Evolutionary conservation across 2,329 filamentous ascomycete genomes (phyloP).

Genomic region (Pseudogymnoascus sp.): DNA sequence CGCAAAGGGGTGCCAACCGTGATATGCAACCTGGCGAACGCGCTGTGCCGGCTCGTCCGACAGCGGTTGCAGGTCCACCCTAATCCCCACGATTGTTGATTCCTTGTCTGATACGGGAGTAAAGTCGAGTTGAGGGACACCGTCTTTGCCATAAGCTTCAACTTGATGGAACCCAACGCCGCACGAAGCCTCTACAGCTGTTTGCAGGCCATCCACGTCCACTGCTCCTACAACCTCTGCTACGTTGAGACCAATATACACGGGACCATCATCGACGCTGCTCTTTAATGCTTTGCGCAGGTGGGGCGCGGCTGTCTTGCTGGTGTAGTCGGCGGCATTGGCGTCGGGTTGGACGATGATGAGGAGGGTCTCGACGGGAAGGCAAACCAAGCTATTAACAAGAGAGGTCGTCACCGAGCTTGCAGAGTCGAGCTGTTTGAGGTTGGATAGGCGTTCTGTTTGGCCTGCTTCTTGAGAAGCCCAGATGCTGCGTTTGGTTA

Average conservation of each 20-base stretch:
- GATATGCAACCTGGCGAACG: not conserved
- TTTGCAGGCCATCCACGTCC: constrained; percentile 33
- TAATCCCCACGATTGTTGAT: not conserved
- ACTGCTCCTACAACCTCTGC: constrained; percentile 48
- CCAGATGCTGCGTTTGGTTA: not conserved
- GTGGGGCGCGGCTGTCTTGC: constrained; percentile 40
- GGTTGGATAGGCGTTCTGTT: not conserved
- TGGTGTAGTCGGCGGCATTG: constrained; percentile 58
- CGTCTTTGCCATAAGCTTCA: not conserved
- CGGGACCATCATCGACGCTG: constrained; percentile 16
- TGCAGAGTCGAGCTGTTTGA: not conserved
- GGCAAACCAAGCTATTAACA: not conserved
- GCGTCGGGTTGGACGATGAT: constrained; percentile 70
- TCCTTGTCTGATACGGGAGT: not conserved
- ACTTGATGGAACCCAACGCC: not conserved
- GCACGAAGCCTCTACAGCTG: constrained; percentile 32
- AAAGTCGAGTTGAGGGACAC: not conserved
- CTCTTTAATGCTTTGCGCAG: constrained; percentile 27
- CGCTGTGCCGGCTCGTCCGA: not conserved
- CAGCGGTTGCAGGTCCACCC: not conserved
- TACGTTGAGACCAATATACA: constrained; percentile 29
- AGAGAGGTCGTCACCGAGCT: not conserved
- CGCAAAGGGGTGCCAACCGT: not conserved
- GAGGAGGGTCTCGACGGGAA: constrained; percentile 39
- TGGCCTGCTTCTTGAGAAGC: not conserved